Percentiles rank a stretch among this genome's conserved stretches.
Conservation (phyloP, 257 asterid species). For the Asclepias syriaca region DNA sequence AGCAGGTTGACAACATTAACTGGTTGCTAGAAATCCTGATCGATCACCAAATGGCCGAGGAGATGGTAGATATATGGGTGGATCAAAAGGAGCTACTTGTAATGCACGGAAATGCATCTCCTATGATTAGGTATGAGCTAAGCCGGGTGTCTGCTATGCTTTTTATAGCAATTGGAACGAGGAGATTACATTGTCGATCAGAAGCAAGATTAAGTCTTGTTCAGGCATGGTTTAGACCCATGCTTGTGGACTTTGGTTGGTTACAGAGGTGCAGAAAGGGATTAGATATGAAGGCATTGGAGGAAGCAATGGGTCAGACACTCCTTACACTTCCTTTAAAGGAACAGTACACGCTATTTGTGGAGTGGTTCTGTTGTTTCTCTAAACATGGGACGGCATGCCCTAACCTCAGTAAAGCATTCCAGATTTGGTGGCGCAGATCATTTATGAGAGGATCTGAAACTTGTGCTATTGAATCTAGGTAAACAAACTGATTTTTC, state of each 20-base stretch:
- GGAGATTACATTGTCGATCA: conserved; percentile 65
- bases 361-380: no score
- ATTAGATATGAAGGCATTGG: no score
- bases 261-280: conserved; percentile 85
- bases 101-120: conserved; percentile 54
- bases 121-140: conserved; percentile 39
- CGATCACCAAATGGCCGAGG: conserved; percentile 80
- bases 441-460: no score
- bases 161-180: conserved; percentile 68
- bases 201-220: conserved; percentile 58
- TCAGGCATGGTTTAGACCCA: conserved; percentile 70
- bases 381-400: no score
- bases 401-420: no score
- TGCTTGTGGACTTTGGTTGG: conserved; percentile 90
- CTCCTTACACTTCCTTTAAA: no score
- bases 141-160: conserved; percentile 43
- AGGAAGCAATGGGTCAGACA: no score
- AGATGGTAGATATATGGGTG: conserved; percentile 66
- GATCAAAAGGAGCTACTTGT: conserved; percentile 47
- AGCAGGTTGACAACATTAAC: conserved; percentile 74
- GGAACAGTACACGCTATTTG: no score
- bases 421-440: no score
- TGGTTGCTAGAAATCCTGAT: conserved; percentile 83
- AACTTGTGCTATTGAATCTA: no score
- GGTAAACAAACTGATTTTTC: no score